Evolutionary conservation across 140 eudicot species (phyloP), one percentile per base, ranked within the genome.

Genomic region (Anethum foeniculum): DNA sequence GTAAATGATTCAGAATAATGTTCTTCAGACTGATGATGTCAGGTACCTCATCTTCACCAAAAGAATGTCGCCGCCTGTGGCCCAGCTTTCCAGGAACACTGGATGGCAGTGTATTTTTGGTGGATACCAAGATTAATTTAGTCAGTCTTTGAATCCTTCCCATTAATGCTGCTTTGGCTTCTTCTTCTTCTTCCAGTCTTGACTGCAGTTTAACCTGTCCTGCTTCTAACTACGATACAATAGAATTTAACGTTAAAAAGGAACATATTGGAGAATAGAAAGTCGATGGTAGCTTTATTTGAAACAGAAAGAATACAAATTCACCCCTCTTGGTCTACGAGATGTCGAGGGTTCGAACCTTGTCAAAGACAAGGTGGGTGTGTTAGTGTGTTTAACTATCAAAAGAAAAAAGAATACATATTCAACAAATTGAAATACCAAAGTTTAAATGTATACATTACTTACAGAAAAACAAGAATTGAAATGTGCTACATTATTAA

Each of bases 61-160:
- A 89, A n/a, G 96, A 93, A 81, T 90, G 96, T 85, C 96, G 88
- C 74, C 96, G 83, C 72, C 90, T 82, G 67, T 89, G 87, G 79
- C 88, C 85, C 28, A 86, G 80, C 83, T 81, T 89, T 87, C 85
- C 89, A 64, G 78, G 81, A 25, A 85, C 71, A 83, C 83, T 88
- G 39, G 89, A 81, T 58, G 88, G 83, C 84, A 86, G 41, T 77
- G 95, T 83, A 82, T 76, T 91, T 83, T 93, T 93, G 3, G 98
- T 87, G 15, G 98, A 93, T 49, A 93, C 98, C 81, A 93, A 82
- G 47, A 93, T 93, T 68, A 93, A 68, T 79, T 93, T 91, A 27
- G 98, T 93, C 82, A 93, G 80, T 73, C 97, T 87, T 77, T 93
- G 97, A 67, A 91, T 93, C 89, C 98, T 90, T 81, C 97, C 93